Conservation (phyloP, 1,284 basidiomycete genomes). For the Ustilago trichophora region DNA sequence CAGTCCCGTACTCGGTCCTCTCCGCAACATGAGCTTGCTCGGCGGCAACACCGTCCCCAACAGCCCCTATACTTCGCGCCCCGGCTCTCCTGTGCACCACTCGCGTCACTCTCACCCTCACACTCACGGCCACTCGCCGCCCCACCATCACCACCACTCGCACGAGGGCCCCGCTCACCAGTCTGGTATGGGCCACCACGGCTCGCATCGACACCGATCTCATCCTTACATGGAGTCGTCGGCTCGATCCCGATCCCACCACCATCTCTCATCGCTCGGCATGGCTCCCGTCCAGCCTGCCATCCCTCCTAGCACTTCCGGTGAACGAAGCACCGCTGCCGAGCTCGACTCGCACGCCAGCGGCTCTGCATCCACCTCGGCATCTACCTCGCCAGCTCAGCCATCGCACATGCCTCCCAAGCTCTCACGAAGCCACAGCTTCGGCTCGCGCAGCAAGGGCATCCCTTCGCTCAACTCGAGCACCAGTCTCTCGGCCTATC, state of each 20-base stretch:
- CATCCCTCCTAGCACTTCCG: slow-evolving; percentile 54
- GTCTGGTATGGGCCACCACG: slow-evolving; percentile 61
- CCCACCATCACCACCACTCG: slow-evolving; percentile 39
- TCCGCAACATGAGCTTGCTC: slow-evolving; percentile 64
- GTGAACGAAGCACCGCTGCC: slow-evolving; percentile 61
- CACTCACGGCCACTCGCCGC: slow-evolving; percentile 32
- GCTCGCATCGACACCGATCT: slow-evolving; percentile 60
- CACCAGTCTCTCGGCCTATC: slow-evolving; percentile 52
- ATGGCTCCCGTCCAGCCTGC: slow-evolving; percentile 29
- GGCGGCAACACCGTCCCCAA: slow-evolving; percentile 62
- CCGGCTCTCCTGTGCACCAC: slow-evolving; percentile 56
- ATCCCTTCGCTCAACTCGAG: slow-evolving; percentile 43
- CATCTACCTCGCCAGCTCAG: slow-evolving; percentile 47
- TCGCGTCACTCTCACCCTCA: slow-evolving; percentile 12
- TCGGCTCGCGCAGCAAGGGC: slow-evolving; percentile 45
- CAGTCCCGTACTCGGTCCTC: slow-evolving; percentile 63
- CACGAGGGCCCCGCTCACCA: slow-evolving; percentile 60
- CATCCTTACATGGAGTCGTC: slow-evolving; percentile 58
- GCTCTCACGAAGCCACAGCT: slow-evolving; percentile 48
- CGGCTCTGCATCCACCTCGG: slow-evolving; percentile 45
- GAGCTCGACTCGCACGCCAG: slow-evolving; percentile 34
- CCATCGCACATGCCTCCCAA: slow-evolving; percentile 39
- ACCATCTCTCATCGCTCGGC: slow-evolving; percentile 58
- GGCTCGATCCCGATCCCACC: slow-evolving; percentile 58
- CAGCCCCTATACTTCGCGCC: slow-evolving; percentile 58